Evolutionary conservation across 202 grass and related monocot genomes (phyloP).

Genomic region (Saccharum hybrid): DNA sequence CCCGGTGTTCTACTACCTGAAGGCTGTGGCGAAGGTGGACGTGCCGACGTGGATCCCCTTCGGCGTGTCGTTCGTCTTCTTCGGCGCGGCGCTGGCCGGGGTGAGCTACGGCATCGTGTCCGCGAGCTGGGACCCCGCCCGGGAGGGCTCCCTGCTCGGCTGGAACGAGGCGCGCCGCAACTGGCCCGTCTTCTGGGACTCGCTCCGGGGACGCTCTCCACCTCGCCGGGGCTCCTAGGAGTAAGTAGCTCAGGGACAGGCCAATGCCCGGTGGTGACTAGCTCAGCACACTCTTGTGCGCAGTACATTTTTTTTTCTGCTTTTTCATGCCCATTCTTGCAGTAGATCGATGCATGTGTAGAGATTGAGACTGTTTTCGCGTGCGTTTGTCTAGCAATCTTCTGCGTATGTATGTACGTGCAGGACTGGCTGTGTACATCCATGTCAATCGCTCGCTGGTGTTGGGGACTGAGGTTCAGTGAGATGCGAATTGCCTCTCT

Average conservation of each 20-base stretch:
- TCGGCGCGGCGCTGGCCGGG: conserved; percentile 72
- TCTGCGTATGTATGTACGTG: no score
- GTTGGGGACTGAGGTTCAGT: no score
- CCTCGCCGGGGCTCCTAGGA: conserved; percentile 40
- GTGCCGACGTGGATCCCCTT: conserved; percentile 86
- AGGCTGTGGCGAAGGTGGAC: conserved; percentile 80
- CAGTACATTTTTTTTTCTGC: no score
- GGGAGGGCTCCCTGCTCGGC: conserved; percentile 82
- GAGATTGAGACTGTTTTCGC: not conserved
- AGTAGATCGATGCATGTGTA: not conserved
- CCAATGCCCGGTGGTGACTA: no score
- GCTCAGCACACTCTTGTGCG: no score
- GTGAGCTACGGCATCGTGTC: conserved; percentile 95
- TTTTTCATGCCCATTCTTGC: not conserved
- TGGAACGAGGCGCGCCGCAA: conserved; percentile 91
- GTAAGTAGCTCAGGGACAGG: no score
- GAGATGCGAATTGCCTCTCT: no score
- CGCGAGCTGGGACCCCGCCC: conserved; percentile 83
- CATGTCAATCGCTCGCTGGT: no score
- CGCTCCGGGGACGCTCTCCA: conserved; percentile 52
- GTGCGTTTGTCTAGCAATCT: no score
- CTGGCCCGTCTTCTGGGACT: conserved; percentile 96
- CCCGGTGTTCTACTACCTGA: conserved; percentile 94
- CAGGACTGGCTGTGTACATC: no score
- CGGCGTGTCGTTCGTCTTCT: conserved; percentile 92